Evolutionary conservation across 192 early-diverging fungal genomes (phyloP).

Genomic region (Coemansia sp.): DNA sequence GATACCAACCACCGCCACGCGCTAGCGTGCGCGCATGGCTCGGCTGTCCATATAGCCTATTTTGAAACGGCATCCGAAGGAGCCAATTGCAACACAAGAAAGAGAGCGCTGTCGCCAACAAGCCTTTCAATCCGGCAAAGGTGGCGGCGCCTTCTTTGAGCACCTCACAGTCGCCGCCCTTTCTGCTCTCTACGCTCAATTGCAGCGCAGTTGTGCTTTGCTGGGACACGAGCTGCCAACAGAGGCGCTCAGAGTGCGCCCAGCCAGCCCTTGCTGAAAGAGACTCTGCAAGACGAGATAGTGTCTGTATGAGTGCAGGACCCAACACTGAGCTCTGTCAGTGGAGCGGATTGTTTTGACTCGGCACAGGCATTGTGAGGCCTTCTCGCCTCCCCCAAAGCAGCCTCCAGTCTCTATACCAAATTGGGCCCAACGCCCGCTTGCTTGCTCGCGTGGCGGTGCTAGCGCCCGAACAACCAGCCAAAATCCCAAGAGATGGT

Average conservation of each 20-base stretch:
- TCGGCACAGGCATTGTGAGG: not conserved
- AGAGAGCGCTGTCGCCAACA: not conserved
- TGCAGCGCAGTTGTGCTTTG: not conserved
- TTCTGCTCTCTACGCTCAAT: not conserved
- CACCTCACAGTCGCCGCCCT: not conserved
- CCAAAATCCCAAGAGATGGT: not conserved
- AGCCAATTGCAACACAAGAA: not conserved
- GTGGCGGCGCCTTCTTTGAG: not conserved
- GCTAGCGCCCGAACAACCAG: not conserved
- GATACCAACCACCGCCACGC: not conserved
- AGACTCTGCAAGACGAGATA: not conserved
- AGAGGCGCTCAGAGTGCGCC: not conserved
- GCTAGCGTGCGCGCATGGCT: not conserved
- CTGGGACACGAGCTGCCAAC: not conserved
- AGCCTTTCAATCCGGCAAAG: not conserved
- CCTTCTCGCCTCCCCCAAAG: not conserved
- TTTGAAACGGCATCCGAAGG: not conserved
- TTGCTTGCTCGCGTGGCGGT: not conserved
- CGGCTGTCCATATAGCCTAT: not conserved
- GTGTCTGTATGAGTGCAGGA: not conserved
- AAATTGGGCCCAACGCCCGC: not conserved
- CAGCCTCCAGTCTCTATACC: not conserved
- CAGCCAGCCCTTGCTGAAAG: not conserved
- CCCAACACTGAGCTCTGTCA: not conserved
- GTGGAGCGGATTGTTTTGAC: not conserved